These are phyloP conservation scores for Sechiopsis laciniata DNA, from an alignment of 306 rosid species.

Conservation along the genomic window DNA sequence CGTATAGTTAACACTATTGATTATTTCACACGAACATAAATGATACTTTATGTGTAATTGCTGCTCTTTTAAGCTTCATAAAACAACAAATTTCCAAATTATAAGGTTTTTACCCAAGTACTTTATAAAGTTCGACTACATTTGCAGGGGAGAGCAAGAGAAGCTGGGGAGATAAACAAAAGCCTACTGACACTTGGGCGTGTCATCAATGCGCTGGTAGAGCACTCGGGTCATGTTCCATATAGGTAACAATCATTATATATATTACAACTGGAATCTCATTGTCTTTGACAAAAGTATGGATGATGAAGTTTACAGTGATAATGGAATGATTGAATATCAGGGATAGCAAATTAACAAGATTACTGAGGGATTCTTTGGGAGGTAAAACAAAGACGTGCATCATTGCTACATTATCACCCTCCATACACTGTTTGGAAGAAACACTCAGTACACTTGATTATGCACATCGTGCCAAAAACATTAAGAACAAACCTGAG, in stretches of 20 bases:
- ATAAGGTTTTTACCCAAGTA: conserved; percentile 17
- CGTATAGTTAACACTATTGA: background rate
- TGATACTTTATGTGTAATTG: background rate
- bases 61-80: background rate
- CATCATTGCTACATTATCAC: conserved; percentile 93
- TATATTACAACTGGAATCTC: background rate
- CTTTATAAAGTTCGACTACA: conserved; percentile 26
- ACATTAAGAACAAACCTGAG: conserved; percentile 99
- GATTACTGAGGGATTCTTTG: conserved; percentile 90
- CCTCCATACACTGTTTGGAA: conserved; percentile 96
- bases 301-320: conserved; percentile 9
- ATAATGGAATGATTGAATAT: conserved; percentile 29
- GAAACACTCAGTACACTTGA: conserved; percentile 98
- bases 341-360: conserved; percentile 97
- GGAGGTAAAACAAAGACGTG: conserved; percentile 99
- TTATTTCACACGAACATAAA: no score
- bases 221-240: conserved; percentile 98
- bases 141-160: conserved; percentile 99
- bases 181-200: conserved; percentile 91
- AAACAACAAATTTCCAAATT: background rate
- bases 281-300: background rate
- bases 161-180: conserved; percentile 43
- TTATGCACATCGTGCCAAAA: conserved; percentile 98
- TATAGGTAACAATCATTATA: conserved; percentile 52
- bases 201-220: conserved; percentile 90